Evolutionary conservation across 2,329 filamentous ascomycete genomes (phyloP).

Genomic region (Ophiosphaerella herpotricha): DNA sequence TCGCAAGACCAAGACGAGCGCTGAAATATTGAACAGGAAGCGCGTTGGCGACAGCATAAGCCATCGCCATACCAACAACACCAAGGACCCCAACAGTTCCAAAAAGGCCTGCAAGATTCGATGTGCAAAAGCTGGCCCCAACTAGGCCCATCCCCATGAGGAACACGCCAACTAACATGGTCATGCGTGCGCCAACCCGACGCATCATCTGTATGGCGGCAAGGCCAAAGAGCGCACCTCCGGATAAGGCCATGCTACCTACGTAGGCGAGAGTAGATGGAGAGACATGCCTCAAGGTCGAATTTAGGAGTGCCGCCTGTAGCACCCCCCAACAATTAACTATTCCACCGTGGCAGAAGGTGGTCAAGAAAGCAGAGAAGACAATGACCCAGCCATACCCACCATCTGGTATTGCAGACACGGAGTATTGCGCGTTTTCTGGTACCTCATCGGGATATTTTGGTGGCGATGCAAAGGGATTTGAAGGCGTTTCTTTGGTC

Average conservation of each 20-base stretch:
- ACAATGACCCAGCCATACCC: conserved; percentile 64
- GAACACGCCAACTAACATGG: conserved; percentile 55
- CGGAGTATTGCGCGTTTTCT: conserved; percentile 22
- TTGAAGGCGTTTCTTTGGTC: not conserved
- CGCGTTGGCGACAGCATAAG: conserved; percentile 29
- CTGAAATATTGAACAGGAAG: conserved; percentile 38
- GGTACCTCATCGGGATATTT: conserved; percentile 10
- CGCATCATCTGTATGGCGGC: conserved; percentile 58
- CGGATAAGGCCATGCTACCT: conserved; percentile 57
- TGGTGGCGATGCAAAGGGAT: not conserved
- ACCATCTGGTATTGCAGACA: conserved; percentile 53
- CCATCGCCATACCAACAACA: conserved; percentile 48
- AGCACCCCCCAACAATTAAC: conserved; percentile 65
- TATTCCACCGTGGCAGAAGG: conserved; percentile 59
- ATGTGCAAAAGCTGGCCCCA: conserved; percentile 53
- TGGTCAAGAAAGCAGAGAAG: conserved; percentile 54
- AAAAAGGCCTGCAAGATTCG: conserved; percentile 55
- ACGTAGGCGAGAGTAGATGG: conserved; percentile 63
- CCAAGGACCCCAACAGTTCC: conserved; percentile 54
- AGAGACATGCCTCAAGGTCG: conserved; percentile 49
- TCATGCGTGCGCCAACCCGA: conserved; percentile 54
- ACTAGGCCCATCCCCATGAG: conserved; percentile 58
- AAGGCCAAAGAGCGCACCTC: conserved; percentile 59
- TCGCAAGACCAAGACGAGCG: conserved; percentile 33
- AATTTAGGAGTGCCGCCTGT: conserved; percentile 60